Percentiles rank a stretch among this genome's conserved stretches.
These are phyloP conservation scores for Axilococcus clingmanii DNA, from an alignment of 139 green algal genomes.

Conservation along the genomic window DNA sequence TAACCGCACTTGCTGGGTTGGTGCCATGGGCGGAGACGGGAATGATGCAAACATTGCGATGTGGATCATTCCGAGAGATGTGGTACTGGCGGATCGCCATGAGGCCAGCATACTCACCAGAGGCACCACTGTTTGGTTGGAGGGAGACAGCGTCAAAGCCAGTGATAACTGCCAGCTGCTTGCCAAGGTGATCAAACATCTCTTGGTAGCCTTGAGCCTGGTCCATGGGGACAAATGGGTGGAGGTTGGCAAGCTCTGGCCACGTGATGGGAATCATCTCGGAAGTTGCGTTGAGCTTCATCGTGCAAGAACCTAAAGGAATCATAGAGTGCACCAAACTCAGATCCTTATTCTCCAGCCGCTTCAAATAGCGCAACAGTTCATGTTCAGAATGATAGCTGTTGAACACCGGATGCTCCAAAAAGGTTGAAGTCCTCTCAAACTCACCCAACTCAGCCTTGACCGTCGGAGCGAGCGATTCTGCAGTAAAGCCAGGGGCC, in stretches of 20 bases:
- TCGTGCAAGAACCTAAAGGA: constrained; percentile 95
- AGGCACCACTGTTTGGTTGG: constrained; percentile 94
- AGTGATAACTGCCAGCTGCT: constrained; percentile 92
- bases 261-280: constrained; percentile 98
- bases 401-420: constrained; percentile 88
- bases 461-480: constrained; percentile 41
- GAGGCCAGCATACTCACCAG: constrained; percentile 96
- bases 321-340: constrained; percentile 97
- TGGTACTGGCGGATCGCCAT: constrained; percentile 98
- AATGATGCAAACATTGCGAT: constrained; percentile 98
- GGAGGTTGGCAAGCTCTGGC: constrained; percentile 92
- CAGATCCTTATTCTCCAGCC: constrained; percentile 95
- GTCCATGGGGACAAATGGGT: constrained; percentile 87
- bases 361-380: constrained; percentile 92
- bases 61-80: constrained; percentile 61
- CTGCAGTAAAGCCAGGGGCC: constrained; percentile 58
- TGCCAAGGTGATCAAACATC: constrained; percentile 91
- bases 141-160: constrained; percentile 95
- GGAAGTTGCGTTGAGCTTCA: constrained; percentile 98
- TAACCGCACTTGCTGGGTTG: constrained; percentile 94
- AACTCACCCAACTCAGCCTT: constrained; percentile 26
- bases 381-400: constrained; percentile 89
- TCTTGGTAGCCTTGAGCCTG: constrained; percentile 84
- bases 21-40: constrained; percentile 93
- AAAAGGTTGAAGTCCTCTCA: constrained; percentile 48